Percentiles rank a stretch among this genome's conserved stretches.
Evolutionary conservation across 129 eudicot genomes (phyloP).

Genomic region (Artemisia tridentata): DNA sequence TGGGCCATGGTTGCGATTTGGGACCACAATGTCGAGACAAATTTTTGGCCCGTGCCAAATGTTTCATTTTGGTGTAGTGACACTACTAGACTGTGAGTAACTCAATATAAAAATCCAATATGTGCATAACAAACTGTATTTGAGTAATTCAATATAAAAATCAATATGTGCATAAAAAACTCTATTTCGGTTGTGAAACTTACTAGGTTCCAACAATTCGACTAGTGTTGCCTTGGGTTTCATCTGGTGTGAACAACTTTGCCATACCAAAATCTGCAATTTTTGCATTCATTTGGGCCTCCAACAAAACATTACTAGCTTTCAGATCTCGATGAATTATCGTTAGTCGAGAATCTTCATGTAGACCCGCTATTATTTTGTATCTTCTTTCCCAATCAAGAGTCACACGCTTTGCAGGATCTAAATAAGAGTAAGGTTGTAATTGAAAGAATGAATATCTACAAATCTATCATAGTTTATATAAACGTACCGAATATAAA

Average conservation of each 20-base stretch:
- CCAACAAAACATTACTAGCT: conserved; percentile 47
- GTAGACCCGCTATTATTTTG: conserved; percentile 43
- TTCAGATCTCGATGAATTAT: conserved; percentile 51
- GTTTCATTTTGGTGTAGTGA: too few relatives aligned
- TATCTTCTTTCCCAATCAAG: conserved; percentile 38
- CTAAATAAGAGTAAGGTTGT: conserved; percentile 13
- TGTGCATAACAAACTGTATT: too few relatives aligned
- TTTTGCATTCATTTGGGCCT: conserved; percentile 44
- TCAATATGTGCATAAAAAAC: not conserved
- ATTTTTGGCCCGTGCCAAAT: too few relatives aligned
- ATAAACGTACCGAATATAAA: conserved; percentile 48
- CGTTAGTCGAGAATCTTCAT: conserved; percentile 45
- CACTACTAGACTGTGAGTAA: too few relatives aligned
- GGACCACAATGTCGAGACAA: too few relatives aligned
- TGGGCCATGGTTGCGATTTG: too few relatives aligned
- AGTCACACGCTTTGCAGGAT: conserved; percentile 12
- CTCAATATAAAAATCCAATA: too few relatives aligned
- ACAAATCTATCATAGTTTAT: too few relatives aligned
- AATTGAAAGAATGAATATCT: too few relatives aligned
- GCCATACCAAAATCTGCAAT: conserved; percentile 58
- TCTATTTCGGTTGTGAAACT: not conserved
- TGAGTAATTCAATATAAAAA: too few relatives aligned
- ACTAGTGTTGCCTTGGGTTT: conserved; percentile 42
- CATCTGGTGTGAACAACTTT: conserved; percentile 37
- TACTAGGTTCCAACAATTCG: conserved; percentile 51